Evolutionary conservation across 345 rosid species (phyloP).

Genomic region (Excoecaria agallocha): DNA sequence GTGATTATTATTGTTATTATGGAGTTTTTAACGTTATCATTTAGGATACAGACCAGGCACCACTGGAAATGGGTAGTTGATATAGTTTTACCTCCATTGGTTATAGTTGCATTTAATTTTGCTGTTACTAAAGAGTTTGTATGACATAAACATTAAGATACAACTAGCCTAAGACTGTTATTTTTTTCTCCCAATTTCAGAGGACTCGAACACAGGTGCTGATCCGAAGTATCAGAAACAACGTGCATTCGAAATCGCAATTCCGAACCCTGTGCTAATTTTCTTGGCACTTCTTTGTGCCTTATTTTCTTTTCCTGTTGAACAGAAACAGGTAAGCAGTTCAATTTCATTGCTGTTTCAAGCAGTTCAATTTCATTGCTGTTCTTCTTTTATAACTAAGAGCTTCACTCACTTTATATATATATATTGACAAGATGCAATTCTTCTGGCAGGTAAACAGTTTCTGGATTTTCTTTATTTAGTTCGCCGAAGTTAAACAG

Average conservation of each 20-base stretch:
- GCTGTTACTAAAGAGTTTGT: not conserved
- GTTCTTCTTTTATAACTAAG: not conserved
- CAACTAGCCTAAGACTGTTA: not conserved
- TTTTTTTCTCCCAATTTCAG: constrained; percentile 38
- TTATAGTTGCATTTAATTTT: not conserved
- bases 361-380: not conserved
- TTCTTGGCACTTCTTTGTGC: constrained; percentile 49
- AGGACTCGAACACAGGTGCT: constrained; percentile 61
- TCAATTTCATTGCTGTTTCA: not conserved
- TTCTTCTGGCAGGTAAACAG: constrained; percentile 1
- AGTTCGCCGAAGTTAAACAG: not conserved
- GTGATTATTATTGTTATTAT: not conserved
- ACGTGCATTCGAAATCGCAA: constrained; percentile 45
- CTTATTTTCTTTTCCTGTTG: constrained; percentile 45
- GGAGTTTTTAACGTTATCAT: not conserved
- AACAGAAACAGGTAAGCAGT: constrained; percentile 60
- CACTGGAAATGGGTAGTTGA: not conserved
- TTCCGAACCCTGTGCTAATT: constrained; percentile 52
- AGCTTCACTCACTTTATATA: not conserved
- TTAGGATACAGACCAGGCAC: not conserved
- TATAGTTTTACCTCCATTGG: not conserved
- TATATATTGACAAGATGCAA: not conserved
- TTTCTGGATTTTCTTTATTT: not conserved
- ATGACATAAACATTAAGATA: not conserved
- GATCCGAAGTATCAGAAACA: constrained; percentile 45